A percentile compares a stretch with the other conserved stretches of the same genome.
These are phyloP conservation scores for Talaromyces stipitatus DNA, from an alignment of 495 filamentous ascomycete genomes.

Conservation along the genomic window DNA sequence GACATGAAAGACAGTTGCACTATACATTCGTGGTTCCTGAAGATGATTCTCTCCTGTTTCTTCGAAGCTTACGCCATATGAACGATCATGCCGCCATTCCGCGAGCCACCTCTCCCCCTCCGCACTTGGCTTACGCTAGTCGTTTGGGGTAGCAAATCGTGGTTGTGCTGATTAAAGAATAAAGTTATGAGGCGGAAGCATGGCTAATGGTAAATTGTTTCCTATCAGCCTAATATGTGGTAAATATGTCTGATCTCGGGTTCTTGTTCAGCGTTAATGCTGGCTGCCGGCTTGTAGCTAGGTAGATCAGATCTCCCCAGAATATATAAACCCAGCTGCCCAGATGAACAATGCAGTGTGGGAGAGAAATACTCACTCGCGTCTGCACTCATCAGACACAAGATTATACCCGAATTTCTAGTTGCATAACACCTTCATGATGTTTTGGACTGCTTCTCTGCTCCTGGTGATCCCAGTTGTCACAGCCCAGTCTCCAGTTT, in stretches of 20 bases:
- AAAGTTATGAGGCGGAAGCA: background rate
- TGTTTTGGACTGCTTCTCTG: conserved; percentile 2
- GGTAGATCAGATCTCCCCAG: background rate
- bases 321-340: background rate
- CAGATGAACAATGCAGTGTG: background rate
- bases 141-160: background rate
- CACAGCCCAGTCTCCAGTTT: background rate
- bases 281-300: background rate
- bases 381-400: background rate
- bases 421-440: conserved; percentile 8
- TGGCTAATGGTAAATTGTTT: background rate
- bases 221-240: background rate
- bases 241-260: background rate
- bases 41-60: background rate
- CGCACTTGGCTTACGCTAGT: background rate
- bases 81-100: conserved; percentile 1
- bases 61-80: background rate
- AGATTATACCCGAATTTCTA: background rate
- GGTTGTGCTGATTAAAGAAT: background rate
- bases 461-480: conserved; percentile 4
- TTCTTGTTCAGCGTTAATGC: background rate
- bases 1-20: no score
- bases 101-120: background rate
- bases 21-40: background rate
- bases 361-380: background rate